Percentiles rank a stretch among this genome's conserved stretches.
Conservation (phyloP, 257 asterid genomes). For the Euphrasia confusa region DNA sequence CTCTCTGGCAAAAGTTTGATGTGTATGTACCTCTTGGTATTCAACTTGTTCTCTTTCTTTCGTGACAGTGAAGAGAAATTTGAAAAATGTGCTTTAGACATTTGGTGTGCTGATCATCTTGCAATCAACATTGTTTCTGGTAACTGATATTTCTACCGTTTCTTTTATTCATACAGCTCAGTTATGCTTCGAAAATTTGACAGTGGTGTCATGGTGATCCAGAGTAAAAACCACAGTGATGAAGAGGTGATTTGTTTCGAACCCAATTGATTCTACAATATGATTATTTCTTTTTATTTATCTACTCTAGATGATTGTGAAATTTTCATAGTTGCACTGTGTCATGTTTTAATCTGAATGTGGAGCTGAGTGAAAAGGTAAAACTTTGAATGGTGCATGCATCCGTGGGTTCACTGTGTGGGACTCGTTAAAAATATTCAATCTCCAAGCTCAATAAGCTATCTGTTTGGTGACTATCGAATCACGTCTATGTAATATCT, state of each 20-base stretch:
- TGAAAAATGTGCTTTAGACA: background rate
- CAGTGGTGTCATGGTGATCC: conserved; percentile 96
- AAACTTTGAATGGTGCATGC: conserved; percentile 2
- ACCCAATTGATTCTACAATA: background rate
- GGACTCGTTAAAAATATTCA: background rate
- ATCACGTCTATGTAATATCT: conserved; percentile 6
- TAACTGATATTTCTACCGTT: conserved; percentile 15
- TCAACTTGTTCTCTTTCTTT: conserved; percentile 17
- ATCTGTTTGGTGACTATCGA: conserved; percentile 15
- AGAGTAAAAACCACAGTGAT: conserved; percentile 81
- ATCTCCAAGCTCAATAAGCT: conserved; percentile 7
- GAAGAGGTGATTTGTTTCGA: conserved; percentile 57
- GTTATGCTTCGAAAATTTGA: conserved; percentile 94
- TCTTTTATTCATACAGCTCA: conserved; percentile 43
- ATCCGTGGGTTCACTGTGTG: background rate
- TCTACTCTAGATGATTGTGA: conserved; percentile 14
- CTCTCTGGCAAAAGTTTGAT: conserved; percentile 93
- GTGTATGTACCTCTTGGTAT: conserved; percentile 51
- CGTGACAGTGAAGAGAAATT: conserved; percentile 18
- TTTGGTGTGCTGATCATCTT: conserved; percentile 21
- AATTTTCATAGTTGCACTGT: conserved; percentile 7
- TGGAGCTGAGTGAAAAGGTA: conserved; percentile 10
- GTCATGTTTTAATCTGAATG: background rate
- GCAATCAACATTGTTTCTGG: background rate
- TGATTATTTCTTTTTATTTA: background rate